These are phyloP conservation scores for Plasmodium ovale DNA, from an alignment of 169 alveolate genomes.

Conservation along the genomic window DNA sequence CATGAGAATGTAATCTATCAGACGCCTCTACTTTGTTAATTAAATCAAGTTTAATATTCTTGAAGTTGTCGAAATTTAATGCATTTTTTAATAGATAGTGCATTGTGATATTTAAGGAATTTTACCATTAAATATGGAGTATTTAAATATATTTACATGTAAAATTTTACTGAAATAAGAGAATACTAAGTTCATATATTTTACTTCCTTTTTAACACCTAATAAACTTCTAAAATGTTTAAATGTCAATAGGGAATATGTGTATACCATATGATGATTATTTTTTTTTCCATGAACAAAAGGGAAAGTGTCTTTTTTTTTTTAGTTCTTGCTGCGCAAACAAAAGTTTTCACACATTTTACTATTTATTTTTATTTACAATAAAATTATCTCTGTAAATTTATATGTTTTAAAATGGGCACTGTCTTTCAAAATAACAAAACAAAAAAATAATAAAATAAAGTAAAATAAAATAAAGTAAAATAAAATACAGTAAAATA, in stretches of 20 bases:
- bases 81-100: conserved; percentile 58
- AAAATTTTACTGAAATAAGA: neutral
- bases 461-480: no score
- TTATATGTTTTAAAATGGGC: conserved; percentile 8
- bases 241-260: conserved; percentile 6
- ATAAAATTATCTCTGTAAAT: neutral
- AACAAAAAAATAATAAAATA: neutral
- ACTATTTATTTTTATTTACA: conserved; percentile 26
- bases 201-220: neutral
- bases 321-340: conserved; percentile 21
- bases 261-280: neutral
- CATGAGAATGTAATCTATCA: conserved; percentile 37
- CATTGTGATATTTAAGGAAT: conserved; percentile 49
- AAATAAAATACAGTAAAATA: no score
- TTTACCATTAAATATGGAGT: conserved; percentile 13
- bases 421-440: neutral
- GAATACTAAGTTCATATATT: neutral
- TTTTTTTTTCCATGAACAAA: conserved; percentile 1
- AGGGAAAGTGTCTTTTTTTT: neutral
- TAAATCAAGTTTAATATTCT: conserved; percentile 65
- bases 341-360: conserved; percentile 10
- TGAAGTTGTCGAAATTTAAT: conserved; percentile 67
- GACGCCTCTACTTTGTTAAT: conserved; percentile 34
- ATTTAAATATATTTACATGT: neutral
- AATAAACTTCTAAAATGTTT: conserved; percentile 7